phyloP scores from a whole-genome alignment of 768 basidiomycete species.

The Serpula lacrymans region DNA sequence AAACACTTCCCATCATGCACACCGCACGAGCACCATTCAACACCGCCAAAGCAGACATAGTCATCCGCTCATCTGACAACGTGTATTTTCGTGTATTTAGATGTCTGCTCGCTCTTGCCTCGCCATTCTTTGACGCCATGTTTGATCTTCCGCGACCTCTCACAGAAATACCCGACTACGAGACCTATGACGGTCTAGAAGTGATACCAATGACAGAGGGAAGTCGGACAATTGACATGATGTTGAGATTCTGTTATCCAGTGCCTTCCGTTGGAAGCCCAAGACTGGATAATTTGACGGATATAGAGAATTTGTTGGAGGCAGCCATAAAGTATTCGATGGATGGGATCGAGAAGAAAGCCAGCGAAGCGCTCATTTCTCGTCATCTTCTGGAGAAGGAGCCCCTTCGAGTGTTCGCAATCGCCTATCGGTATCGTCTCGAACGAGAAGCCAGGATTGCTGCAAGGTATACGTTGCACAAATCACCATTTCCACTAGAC shows the following conservation, averaged over 20 bases:
- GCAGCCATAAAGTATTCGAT: conserved; percentile 29
- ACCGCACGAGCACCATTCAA: conserved; percentile 40
- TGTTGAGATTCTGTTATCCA: conserved; percentile 36
- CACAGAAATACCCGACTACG: conserved; percentile 6
- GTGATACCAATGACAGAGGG: conserved; percentile 29
- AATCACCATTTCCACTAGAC: conserved; percentile 5
- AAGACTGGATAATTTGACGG: conserved; percentile 9
- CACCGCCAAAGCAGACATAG: conserved; percentile 44
- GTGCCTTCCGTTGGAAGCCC: conserved; percentile 19
- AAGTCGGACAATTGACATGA: conserved; percentile 21
- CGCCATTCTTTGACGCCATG: conserved; percentile 29
- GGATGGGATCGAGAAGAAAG: conserved; percentile 21
- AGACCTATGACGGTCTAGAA: conserved; percentile 14
- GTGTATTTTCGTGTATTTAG: conserved; percentile 22
- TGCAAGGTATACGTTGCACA: conserved; percentile 21
- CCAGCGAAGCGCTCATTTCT: conserved; percentile 24
- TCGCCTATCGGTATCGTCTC: conserved; percentile 30
- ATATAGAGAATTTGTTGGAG: conserved; percentile 21
- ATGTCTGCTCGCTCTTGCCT: conserved; percentile 22
- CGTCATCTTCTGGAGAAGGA: conserved; percentile 21
- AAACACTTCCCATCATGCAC: conserved; percentile 15
- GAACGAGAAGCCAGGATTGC: conserved; percentile 29
- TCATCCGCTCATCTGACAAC: conserved; percentile 48
- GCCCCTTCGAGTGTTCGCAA: conserved; percentile 28
- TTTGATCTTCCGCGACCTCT: conserved; percentile 26